Base-by-base conservation (phyloP, 2,329 filamentous ascomycete species). In the Emergomyces orientalis region DNA sequence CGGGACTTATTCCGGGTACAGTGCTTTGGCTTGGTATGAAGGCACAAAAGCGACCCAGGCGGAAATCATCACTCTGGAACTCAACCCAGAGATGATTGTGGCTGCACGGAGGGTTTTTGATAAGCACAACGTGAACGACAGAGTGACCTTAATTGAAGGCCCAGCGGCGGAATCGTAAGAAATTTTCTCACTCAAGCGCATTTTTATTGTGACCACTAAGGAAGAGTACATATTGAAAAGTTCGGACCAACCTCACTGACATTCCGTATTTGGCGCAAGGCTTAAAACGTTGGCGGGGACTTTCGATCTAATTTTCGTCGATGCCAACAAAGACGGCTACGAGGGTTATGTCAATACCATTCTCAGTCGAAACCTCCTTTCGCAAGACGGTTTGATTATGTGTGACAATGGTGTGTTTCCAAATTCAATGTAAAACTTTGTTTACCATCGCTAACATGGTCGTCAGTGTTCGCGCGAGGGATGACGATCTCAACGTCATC, bases 21-120 rank as follows among this genome's bases (percentile, higher is more conserved):
- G 51, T 27, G 51, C 51, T 11, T 34, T 54, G 19, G 51, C 51
- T 7, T 54, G 51, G 51, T 54, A 54, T 19, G 51, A 54, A 54
- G 51, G 51, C 30, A 54, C 51, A 32, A 54, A 34, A 1, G 51
- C 27, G 7, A 54, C 30, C 3, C 51, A 54, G 14, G 30, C 51
- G 11, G 51, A 54, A 54, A 54, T 54, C 27, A 54, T 54, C 51
- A 54, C 51, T n/a, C 34, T 54, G 51, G 51, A 54, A n/a, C 27
- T 54, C 30, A 54, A 27, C 51, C 51, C 51, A n/a, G 51, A 54
- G 30, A 54, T 54, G 51, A 54, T 54, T 34, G 51, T 27, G 14
- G 51, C 30, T 30, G 51, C 51, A 3, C 27, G 51, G 9, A 8
- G 51, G 3, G 30, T 54, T 9, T 54, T 54, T 34, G 51, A 54